phyloP scores from a whole-genome alignment of 441 rosid species.

The Syzygium malaccense region DNA sequence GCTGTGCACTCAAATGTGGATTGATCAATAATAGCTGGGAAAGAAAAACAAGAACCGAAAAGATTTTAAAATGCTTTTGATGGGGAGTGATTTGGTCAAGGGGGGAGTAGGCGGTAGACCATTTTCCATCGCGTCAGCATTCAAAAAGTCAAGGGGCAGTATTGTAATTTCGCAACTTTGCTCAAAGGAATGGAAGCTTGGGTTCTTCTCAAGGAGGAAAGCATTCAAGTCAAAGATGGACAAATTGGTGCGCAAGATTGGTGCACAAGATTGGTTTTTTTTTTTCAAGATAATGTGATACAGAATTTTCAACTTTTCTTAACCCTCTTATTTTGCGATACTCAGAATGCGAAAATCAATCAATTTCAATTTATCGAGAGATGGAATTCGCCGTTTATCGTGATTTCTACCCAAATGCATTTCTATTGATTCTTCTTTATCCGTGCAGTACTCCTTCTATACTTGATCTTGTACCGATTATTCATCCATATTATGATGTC shows the following conservation, averaged over 20 bases:
- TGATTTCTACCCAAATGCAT: too few relatives aligned
- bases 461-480: neutral
- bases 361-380: too few relatives aligned
- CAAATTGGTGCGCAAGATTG: neutral
- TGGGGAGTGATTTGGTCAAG: neutral
- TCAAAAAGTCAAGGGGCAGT: neutral
- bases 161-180: neutral
- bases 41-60: neutral
- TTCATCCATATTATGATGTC: neutral
- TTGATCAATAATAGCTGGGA: neutral
- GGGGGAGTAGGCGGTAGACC: neutral
- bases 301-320: too few relatives aligned
- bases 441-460: too few relatives aligned
- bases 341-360: too few relatives aligned
- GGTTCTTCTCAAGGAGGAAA: neutral
- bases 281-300: too few relatives aligned
- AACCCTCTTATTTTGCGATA: too few relatives aligned
- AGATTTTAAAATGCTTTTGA: neutral
- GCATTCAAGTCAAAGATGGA: neutral
- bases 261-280: too few relatives aligned
- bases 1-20: neutral
- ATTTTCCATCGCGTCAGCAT: neutral
- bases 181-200: neutral
- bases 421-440: too few relatives aligned
- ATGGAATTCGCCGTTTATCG: too few relatives aligned